phyloP scores from a whole-genome alignment of 257 asterid species.

The Solanum paucissectum region DNA sequence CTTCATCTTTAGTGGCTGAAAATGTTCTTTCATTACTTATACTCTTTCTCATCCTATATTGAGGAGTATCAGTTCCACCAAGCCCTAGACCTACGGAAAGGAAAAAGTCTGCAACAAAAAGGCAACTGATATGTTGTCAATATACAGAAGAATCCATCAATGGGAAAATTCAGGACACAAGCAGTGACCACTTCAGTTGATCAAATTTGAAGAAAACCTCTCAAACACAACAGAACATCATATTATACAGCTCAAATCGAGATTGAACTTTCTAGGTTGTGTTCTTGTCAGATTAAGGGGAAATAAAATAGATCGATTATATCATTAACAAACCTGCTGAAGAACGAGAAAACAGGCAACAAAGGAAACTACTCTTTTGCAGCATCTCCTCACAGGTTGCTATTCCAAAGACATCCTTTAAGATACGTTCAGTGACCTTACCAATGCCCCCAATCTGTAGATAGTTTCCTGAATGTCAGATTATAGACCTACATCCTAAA shows the following conservation, averaged over 20 bases:
- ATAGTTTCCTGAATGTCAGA: constrained; percentile 2
- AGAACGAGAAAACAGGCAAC: constrained; percentile 73
- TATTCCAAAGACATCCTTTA: constrained; percentile 70
- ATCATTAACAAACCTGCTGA: constrained; percentile 63
- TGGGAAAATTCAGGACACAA: not conserved
- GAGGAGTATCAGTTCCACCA: constrained; percentile 81
- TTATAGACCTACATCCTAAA: not conserved
- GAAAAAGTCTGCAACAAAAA: constrained; percentile 64
- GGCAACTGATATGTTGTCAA: not conserved
- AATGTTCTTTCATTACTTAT: constrained; percentile 93
- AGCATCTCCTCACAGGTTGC: constrained; percentile 79
- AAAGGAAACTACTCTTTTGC: constrained; percentile 62
- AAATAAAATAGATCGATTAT: not conserved
- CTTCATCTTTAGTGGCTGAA: constrained; percentile 64
- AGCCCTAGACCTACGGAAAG: constrained; percentile 84
- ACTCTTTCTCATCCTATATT: constrained; percentile 56
- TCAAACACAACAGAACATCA: not conserved
- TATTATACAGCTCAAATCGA: not conserved
- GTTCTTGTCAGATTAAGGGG: not conserved
- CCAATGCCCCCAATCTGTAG: constrained; percentile 95
- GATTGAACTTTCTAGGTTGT: not conserved
- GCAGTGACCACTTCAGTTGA: not conserved
- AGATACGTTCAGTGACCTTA: constrained; percentile 76
- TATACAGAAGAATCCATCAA: not conserved
- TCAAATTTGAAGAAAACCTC: not conserved